Base-by-base conservation (phyloP, 2,329 filamentous ascomycete species). In the Claviceps pazoutovae region DNA sequence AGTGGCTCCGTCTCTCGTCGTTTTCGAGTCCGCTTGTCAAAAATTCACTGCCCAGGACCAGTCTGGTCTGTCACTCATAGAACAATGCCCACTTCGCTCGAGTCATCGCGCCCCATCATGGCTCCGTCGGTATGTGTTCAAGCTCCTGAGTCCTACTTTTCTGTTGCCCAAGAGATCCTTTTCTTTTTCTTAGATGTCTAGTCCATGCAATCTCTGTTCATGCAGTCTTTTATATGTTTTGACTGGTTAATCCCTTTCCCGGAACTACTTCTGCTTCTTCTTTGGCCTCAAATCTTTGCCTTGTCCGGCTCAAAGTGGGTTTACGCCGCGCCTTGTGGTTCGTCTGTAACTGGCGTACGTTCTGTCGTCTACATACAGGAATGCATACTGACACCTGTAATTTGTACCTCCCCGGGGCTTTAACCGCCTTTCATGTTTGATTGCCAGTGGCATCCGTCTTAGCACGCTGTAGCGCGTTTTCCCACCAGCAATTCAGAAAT, bases 91-190 rank as follows among this genome's bases (percentile, higher is more conserved):
- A 64, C 71, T 55, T 81, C 78, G n/a, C 61, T 80, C 53, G 78
- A 81, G 52, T 81, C 78, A 45, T 71, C 75, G 51, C 76, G 77
- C 63, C 78, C 78, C 60, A 81, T 81, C 64, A 80, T 81, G 78
- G 76, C 76, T 54, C 74, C 76, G 47, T 80, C 78, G 61, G 78
- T 81, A 78, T 51, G 78, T 77, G 55, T 55, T 52, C 47, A 34
- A 11, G 30, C 30, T 34, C 11, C 39, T 45, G 30, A 19, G 17
- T 19, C 17, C 17, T 19, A 14, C 6, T 34, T 38, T 39, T 51
- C 16, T 26, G 11, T 21, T 21, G 3, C 16, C 5, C 23, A 26
- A 26, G 23, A 26, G 5, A 26, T 42, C 37, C 47, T 48, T 39
- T 42, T 42, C 50, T 37, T 26, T 45, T 44, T 50, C 51, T 45